phyloP scores from a whole-genome alignment of 108 stramenopile genomes.

The Cyclotella kingstonii region DNA sequence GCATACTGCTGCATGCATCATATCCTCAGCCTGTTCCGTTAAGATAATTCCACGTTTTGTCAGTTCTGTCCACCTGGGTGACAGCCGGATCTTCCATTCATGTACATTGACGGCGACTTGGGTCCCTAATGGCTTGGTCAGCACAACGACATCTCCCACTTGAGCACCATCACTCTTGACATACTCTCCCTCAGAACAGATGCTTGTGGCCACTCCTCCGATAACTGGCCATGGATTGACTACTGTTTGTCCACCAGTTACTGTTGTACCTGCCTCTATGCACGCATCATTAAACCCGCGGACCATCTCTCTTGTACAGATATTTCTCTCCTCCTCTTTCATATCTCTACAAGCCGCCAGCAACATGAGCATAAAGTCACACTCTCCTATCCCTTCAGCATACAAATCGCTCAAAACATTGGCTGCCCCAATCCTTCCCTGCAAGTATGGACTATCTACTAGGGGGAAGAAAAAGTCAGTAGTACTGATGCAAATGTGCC shows the following conservation, averaged over 20 bases:
- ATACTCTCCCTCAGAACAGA: conserved; percentile 69
- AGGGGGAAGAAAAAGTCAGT: conserved; percentile 88
- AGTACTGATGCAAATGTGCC: conserved; percentile 65
- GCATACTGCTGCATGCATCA: conserved; percentile 78
- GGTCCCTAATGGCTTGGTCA: conserved; percentile 85
- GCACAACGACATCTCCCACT: conserved; percentile 71
- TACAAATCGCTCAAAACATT: conserved; percentile 87
- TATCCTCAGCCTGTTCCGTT: conserved; percentile 54
- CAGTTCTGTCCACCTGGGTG: conserved; percentile 32
- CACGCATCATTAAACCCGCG: conserved; percentile 81
- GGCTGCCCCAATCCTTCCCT: conserved; percentile 82
- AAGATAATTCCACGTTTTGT: conserved; percentile 19
- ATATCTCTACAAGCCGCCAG: conserved; percentile 77
- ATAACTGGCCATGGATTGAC: conserved; percentile 89
- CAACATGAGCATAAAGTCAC: conserved; percentile 82
- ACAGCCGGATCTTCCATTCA: conserved; percentile 62
- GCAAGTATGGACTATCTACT: conserved; percentile 81
- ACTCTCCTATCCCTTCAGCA: conserved; percentile 77
- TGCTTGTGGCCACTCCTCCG: conserved; percentile 80
- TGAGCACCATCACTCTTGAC: conserved; percentile 72
- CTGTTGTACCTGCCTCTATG: conserved; percentile 60
- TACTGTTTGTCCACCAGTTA: conserved; percentile 88
- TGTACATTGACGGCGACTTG: conserved; percentile 88
- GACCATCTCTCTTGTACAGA: conserved; percentile 80
- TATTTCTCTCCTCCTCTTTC: conserved; percentile 60